phyloP scores from a whole-genome alignment of 192 early-diverging fungal genomes.

The Helicostylum pulchrum region DNA sequence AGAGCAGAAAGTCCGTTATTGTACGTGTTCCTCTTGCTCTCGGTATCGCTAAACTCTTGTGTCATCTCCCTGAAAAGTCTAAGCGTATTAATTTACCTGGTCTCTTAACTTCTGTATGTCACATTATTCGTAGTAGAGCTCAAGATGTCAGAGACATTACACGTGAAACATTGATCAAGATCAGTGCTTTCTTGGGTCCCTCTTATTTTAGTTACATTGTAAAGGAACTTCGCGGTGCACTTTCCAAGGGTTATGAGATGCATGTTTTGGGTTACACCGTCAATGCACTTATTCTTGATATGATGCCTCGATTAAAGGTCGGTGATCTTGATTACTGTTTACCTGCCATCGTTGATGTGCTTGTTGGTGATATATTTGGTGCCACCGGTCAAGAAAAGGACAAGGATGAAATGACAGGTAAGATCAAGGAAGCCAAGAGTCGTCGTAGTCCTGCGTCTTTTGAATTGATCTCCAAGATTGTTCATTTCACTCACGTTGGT shows the following conservation, averaged over 20 bases:
- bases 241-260: slow-evolving; percentile 84
- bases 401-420: slow-evolving; percentile 81
- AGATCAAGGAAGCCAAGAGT: slow-evolving; percentile 87
- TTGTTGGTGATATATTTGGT: slow-evolving; percentile 93
- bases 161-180: slow-evolving; percentile 84
- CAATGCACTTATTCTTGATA: slow-evolving; percentile 74
- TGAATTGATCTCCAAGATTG: slow-evolving; percentile 73
- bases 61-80: slow-evolving; percentile 70
- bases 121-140: slow-evolving; percentile 76
- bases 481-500: slow-evolving; percentile 64
- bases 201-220: slow-evolving; percentile 86
- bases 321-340: slow-evolving; percentile 82
- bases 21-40: slow-evolving; percentile 85
- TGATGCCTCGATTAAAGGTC: slow-evolving; percentile 53
- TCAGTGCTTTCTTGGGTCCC: slow-evolving; percentile 79
- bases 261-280: slow-evolving; percentile 96
- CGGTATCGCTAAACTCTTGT: slow-evolving; percentile 81
- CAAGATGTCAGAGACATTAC: slow-evolving; percentile 85
- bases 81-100: slow-evolving; percentile 81
- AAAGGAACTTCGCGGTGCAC: slow-evolving; percentile 72
- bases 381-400: slow-evolving; percentile 85
- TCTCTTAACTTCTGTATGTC: slow-evolving; percentile 82
- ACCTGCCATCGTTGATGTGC: slow-evolving; percentile 63
- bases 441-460: slow-evolving; percentile 84
- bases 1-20: slow-evolving; percentile 70